phyloP scores from a whole-genome alignment of 306 rosid genomes.

The Dalbergia cochinchinensis region DNA sequence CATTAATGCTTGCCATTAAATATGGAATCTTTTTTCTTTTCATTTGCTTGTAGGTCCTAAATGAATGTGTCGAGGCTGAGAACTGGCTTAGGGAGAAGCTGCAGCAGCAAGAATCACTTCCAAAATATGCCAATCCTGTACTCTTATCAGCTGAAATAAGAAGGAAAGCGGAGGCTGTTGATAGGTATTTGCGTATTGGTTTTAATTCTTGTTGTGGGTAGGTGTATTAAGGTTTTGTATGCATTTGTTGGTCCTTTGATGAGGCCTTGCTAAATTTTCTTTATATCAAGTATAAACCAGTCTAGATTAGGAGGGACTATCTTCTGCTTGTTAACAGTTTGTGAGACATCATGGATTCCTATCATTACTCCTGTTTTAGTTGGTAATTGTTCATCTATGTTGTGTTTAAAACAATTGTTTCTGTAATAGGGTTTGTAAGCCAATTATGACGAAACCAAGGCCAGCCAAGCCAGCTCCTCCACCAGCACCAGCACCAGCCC shows the following conservation, averaged over 20 bases:
- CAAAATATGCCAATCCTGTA: conserved; percentile 77
- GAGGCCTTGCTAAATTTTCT: too few species aligned
- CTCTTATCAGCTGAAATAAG: conserved; percentile 80
- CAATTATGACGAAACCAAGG: conserved; percentile 85
- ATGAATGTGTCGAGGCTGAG: conserved; percentile 88
- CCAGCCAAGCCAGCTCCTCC: conserved; percentile 79
- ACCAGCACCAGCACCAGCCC: conserved; percentile 61
- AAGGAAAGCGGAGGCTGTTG: conserved; percentile 85
- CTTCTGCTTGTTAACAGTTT: too few species aligned
- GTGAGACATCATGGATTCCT: too few species aligned
- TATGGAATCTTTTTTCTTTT: neutral
- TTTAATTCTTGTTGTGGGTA: neutral
- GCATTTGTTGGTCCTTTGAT: too few species aligned
- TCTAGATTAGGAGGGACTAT: too few species aligned
- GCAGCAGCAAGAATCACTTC: conserved; percentile 81
- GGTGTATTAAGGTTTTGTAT: conserved; percentile 48
- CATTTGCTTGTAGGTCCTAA: conserved; percentile 63
- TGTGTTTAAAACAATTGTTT: too few species aligned
- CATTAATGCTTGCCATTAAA: neutral
- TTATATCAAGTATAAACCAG: too few species aligned
- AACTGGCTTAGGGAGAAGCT: conserved; percentile 85
- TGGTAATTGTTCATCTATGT: too few species aligned
- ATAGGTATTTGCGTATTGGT: conserved; percentile 59
- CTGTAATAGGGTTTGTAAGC: conserved; percentile 75
- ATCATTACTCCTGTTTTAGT: too few species aligned